A percentile compares a stretch with the other conserved stretches of the same genome.
These are phyloP conservation scores for Macaranga tanarius DNA, from an alignment of 441 rosid genomes.

Conservation along the genomic window DNA sequence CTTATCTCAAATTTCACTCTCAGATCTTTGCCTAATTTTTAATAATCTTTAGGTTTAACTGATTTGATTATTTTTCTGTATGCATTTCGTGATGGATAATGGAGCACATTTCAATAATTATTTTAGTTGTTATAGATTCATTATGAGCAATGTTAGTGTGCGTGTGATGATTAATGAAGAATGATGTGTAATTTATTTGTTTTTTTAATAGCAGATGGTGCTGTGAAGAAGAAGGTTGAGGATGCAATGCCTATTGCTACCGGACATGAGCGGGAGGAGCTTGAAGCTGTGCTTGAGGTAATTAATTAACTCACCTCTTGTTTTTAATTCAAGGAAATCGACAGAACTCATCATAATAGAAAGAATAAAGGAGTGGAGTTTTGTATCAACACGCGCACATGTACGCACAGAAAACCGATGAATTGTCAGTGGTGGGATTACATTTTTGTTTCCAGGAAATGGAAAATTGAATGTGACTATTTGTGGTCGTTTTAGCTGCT, in stretches of 20 bases:
- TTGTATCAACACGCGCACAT: background rate
- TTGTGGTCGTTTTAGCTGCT: background rate
- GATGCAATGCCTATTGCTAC: conserved; percentile 92
- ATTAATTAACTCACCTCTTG: conserved; percentile 1
- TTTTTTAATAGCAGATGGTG: conserved; percentile 34
- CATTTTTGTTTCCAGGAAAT: no score
- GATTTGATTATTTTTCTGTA: no score
- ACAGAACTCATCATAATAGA: no score
- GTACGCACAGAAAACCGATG: no score
- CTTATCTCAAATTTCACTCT: background rate
- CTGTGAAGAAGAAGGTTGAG: conserved; percentile 67
- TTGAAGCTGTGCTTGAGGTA: conserved; percentile 80
- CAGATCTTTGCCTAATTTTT: conserved; percentile 19
- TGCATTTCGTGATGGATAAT: no score
- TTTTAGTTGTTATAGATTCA: background rate
- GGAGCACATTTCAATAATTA: background rate
- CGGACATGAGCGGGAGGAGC: conserved; percentile 93
- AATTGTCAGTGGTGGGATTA: no score
- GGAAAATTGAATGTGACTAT: no score
- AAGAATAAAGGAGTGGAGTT: background rate
- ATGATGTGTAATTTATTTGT: background rate
- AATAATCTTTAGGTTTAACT: background rate
- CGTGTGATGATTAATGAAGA: background rate
- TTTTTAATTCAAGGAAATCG: background rate
- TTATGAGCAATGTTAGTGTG: no score